These are phyloP conservation scores for Butyriboletus loyo DNA, from an alignment of 768 basidiomycete genomes.

Conservation along the genomic window DNA sequence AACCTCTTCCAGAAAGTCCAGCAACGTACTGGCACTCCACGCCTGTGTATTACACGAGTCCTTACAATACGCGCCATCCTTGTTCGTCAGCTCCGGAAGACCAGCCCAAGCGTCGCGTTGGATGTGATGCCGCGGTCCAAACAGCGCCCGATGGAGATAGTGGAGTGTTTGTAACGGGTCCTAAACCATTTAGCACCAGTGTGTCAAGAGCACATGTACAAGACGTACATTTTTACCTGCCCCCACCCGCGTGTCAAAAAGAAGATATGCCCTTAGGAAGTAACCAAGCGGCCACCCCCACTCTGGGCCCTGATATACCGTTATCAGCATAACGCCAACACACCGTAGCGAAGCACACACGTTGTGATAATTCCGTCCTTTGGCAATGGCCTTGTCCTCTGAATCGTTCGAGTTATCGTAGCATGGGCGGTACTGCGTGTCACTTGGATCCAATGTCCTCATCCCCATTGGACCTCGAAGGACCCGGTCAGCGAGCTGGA, in stretches of 20 bases:
- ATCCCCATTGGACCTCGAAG: slow-evolving; percentile 91
- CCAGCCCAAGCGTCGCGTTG: slow-evolving; percentile 87
- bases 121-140: slow-evolving; percentile 71
- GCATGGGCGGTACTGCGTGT: slow-evolving; percentile 83
- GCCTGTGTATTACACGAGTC: slow-evolving; percentile 96
- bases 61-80: slow-evolving; percentile 73
- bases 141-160: slow-evolving; percentile 70
- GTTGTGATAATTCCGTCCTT: slow-evolving; percentile 94
- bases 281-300: slow-evolving; percentile 97
- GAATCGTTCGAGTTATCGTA: slow-evolving; percentile 96
- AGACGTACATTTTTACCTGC: slow-evolving; percentile 61
- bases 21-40: slow-evolving; percentile 90
- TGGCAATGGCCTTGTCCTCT: slow-evolving; percentile 77
- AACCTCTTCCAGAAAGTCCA: slow-evolving; percentile 84
- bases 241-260: slow-evolving; percentile 77
- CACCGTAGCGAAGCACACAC: slow-evolving; percentile 38
- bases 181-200: slow-evolving; percentile 35
- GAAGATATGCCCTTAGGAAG: slow-evolving; percentile 88
- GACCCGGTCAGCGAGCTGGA: slow-evolving; percentile 75
- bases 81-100: slow-evolving; percentile 89
- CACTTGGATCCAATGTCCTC: slow-evolving; percentile 89
- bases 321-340: slow-evolving; percentile 12
- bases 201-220: not conserved
- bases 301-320: slow-evolving; percentile 66
- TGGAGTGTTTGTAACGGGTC: slow-evolving; percentile 72